A percentile compares a stretch with the other conserved stretches of the same genome.
Conservation (phyloP, 2,329 filamentous ascomycete genomes). For the Epichloe coenophiala region DNA sequence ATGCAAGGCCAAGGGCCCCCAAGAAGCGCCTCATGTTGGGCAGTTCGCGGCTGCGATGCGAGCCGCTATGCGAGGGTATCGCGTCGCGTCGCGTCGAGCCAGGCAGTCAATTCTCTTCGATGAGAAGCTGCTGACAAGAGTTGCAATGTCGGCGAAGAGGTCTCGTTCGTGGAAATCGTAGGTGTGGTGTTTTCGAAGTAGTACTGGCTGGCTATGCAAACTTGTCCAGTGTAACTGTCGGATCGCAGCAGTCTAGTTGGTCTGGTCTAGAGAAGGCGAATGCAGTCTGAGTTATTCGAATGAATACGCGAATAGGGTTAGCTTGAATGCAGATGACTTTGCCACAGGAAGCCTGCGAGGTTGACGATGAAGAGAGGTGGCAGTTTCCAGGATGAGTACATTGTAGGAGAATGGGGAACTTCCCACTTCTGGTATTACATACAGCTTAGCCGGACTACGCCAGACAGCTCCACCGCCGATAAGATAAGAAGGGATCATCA, state of each 20-base stretch:
- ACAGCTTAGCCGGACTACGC: background rate
- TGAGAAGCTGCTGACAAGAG: background rate
- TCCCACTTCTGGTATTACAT: too few species aligned
- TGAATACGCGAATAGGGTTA: background rate
- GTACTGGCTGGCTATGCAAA: background rate
- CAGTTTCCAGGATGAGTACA: background rate
- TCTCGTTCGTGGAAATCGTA: background rate
- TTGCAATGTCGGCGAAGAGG: background rate
- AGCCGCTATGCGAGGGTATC: background rate
- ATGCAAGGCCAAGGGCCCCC: constrained; percentile 35
- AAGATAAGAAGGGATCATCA: background rate
- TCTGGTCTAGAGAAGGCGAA: background rate
- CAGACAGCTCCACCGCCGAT: background rate
- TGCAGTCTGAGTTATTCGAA: background rate
- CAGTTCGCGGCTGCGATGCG: constrained; percentile 3
- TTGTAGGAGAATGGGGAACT: background rate
- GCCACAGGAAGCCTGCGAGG: background rate
- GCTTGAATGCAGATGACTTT: background rate
- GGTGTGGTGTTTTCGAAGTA: background rate
- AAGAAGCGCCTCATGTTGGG: constrained; percentile 41
- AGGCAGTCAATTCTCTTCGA: background rate
- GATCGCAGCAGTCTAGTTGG: background rate
- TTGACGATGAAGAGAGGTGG: background rate
- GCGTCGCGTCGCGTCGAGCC: too few species aligned
- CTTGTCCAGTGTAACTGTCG: background rate